Conservation (phyloP, 371 early-diverging fungal genomes). For the Phascolomyces articulosus region DNA sequence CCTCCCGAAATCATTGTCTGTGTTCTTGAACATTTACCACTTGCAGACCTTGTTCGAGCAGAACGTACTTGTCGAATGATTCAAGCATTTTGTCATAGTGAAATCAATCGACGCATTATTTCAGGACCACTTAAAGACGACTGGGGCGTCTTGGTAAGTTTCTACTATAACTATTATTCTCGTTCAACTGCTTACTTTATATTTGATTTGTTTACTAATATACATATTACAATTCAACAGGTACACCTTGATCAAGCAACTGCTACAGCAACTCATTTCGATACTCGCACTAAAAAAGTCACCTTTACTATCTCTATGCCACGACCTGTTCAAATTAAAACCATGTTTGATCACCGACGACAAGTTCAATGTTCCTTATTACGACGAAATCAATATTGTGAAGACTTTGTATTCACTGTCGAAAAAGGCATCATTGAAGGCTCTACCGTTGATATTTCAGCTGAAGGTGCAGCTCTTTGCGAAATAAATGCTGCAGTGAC, state of each 20-base stretch:
- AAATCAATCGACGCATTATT: conserved; percentile 42
- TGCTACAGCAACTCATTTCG: conserved; percentile 40
- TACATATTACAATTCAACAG: conserved; percentile 10
- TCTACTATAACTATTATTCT: background rate
- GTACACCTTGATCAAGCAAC: conserved; percentile 42
- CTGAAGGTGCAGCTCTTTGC: conserved; percentile 33
- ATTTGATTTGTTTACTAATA: background rate
- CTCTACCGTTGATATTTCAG: conserved; percentile 26
- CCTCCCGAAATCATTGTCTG: conserved; percentile 44
- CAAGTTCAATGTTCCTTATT: conserved; percentile 44
- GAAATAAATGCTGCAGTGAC: conserved; percentile 42
- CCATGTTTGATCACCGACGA: conserved; percentile 50
- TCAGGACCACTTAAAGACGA: conserved; percentile 25
- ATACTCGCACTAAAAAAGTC: conserved; percentile 33
- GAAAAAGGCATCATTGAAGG: conserved; percentile 48
- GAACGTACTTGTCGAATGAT: conserved; percentile 42
- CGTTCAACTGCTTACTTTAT: background rate
- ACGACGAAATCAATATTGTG: conserved; percentile 23
- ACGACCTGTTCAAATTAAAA: conserved; percentile 42
- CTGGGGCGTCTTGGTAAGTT: conserved; percentile 44
- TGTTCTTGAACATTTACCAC: conserved; percentile 37
- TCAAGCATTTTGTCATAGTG: conserved; percentile 36
- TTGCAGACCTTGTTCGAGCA: conserved; percentile 41
- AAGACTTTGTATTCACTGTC: conserved; percentile 38
- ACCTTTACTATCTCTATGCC: conserved; percentile 39